phyloP scores from a whole-genome alignment of 768 basidiomycete species.

The Rhodosporidiobolus odoratus region DNA sequence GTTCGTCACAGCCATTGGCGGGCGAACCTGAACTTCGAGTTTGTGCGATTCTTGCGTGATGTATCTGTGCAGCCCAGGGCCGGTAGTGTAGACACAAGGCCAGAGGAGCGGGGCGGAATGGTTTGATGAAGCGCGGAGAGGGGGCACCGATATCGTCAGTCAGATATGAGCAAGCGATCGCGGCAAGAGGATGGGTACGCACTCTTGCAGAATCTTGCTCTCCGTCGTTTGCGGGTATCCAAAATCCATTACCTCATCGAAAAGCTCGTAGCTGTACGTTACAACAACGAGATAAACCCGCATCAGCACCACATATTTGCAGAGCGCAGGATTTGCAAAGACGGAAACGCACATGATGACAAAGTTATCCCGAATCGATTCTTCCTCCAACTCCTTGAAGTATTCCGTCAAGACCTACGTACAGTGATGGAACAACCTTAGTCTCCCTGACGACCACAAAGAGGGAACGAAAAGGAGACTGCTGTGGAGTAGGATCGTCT shows the following conservation, averaged over 20 bases:
- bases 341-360: slow-evolving; percentile 66
- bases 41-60: slow-evolving; percentile 99
- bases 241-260: slow-evolving; percentile 99
- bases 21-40: slow-evolving; percentile 75
- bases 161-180: not conserved
- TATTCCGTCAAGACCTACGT: slow-evolving; percentile 85
- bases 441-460: too few species aligned
- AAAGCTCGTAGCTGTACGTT: slow-evolving; percentile 65
- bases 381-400: slow-evolving; percentile 99
- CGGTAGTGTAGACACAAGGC: not conserved
- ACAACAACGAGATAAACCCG: too few species aligned
- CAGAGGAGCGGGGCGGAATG: not conserved
- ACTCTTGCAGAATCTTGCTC: slow-evolving; percentile 98
- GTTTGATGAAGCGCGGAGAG: not conserved
- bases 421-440: not conserved
- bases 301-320: not conserved
- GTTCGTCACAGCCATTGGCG: slow-evolving; percentile 95
- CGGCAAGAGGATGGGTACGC: slow-evolving; percentile 39
- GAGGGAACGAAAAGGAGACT: not conserved
- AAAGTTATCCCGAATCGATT: slow-evolving; percentile 97
- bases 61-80: slow-evolving; percentile 56
- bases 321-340: not conserved
- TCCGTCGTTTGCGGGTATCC: slow-evolving; percentile 98
- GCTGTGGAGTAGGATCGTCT: too few species aligned
- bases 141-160: not conserved